Evolutionary conservation across 1,284 basidiomycete species (phyloP), one percentile per base, ranked within the genome.

Genomic region (Sanghuangporus sanghuang): DNA sequence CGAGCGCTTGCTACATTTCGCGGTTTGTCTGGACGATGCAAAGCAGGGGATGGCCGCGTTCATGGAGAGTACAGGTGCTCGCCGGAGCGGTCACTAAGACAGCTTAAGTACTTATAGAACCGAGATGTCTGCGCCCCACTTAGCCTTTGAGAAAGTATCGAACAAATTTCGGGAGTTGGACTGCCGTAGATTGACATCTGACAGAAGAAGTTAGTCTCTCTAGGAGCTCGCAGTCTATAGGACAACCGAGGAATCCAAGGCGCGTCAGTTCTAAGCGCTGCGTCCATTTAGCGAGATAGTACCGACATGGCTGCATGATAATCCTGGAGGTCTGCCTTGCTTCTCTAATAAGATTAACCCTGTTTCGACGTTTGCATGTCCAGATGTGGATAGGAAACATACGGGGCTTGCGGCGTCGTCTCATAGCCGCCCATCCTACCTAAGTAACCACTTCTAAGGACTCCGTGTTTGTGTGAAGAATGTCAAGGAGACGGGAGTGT

Each of bases 1-100:
- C 67, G 87, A 89, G 72, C 76, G 85, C 61, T 76, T 85, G 56
- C 73, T 89, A 40, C 85, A 89, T 69, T 74, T 79, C 57, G 77
- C 86, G 35, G 89, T 89, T 70, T 83, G 84, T 18, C 85, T 88
- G 64, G 76, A 79, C 59, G 87, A 89, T 72, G 85, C 87, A 73
- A 83, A 83, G 71, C 85, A 87, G 72, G 82, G 81, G 23, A 87
- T 87, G 79, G 72, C 76, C 21, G 87, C 87, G 1, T 89, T 89
- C 72, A 78, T 83, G 21, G 82, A 86, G 72, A 89, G 89, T 78
- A 77, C 86, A 62, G 79, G 77, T 66, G 73, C 84, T 18, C 68
- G 68, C 39, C 75, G 74, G 71, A 40, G 46, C 38, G 71, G 73
- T 32, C 27, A 32, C 5, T 32, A 32, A 32, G 27, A 32, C 27